Conservation (phyloP, 164 flowering plant species). For the Buxus sempervirens region DNA sequence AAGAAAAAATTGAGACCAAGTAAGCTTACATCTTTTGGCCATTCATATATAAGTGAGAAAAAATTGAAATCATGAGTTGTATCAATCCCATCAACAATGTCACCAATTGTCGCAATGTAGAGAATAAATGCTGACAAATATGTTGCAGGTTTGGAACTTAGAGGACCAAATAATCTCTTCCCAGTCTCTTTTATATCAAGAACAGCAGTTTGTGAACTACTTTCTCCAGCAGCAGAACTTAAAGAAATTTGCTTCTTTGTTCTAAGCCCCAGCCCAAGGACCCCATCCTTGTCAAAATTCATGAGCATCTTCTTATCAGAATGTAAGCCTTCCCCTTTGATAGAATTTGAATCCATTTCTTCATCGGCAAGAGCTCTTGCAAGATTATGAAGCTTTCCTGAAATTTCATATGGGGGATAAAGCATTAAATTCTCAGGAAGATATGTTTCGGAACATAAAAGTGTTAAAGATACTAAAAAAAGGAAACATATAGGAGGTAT, state of each 20-base stretch:
- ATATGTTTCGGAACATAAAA: not conserved
- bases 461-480: not conserved
- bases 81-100: conserved; percentile 97
- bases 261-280: conserved; percentile 88
- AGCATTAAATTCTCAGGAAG: conserved; percentile 5
- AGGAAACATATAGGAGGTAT: conserved; percentile 2
- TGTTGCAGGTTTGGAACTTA: conserved; percentile 71
- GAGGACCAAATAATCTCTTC: conserved; percentile 69
- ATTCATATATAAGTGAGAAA: conserved; percentile 88
- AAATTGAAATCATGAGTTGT: conserved; percentile 99
- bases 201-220: conserved; percentile 31
- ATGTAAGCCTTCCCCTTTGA: conserved; percentile 48
- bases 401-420: conserved; percentile 16
- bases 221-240: conserved; percentile 47
- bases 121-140: conserved; percentile 93
- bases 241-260: conserved; percentile 34
- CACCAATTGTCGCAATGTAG: conserved; percentile 95
- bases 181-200: conserved; percentile 72
- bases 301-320: conserved; percentile 36
- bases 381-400: conserved; percentile 97
- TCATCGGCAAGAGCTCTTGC: conserved; percentile 97
- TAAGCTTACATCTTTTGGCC: conserved; percentile 90
- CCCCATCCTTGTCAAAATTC: conserved; percentile 55
- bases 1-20: not conserved
- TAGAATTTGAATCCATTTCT: conserved; percentile 49